Evolutionary conservation across 768 basidiomycete genomes (phyloP).

Genomic region (Termitomyces sp.): DNA sequence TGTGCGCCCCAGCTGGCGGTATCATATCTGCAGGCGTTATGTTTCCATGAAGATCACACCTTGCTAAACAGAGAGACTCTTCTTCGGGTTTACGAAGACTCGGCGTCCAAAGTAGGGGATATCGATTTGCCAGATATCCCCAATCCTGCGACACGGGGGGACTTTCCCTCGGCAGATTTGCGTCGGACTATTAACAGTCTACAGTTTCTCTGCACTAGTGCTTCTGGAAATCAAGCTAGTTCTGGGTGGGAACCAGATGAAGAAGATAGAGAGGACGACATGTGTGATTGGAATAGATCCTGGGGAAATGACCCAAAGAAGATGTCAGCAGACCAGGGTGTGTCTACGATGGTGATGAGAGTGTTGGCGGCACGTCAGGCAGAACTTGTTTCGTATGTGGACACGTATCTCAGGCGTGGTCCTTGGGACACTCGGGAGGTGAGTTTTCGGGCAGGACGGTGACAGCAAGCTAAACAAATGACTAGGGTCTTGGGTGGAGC

Average conservation of each 20-base stretch:
- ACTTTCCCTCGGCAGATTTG: slow-evolving; percentile 50
- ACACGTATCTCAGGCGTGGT: slow-evolving; percentile 46
- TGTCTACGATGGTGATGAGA: no score
- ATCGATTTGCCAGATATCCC: slow-evolving; percentile 35
- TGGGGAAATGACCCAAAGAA: no score
- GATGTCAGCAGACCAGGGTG: slow-evolving; percentile 10
- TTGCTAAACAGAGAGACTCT: slow-evolving; percentile 41
- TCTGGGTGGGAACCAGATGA: slow-evolving; percentile 13
- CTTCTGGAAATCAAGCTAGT: slow-evolving; percentile 9
- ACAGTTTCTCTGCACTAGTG: slow-evolving; percentile 49
- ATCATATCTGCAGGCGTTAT: slow-evolving; percentile 69
- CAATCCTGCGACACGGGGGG: slow-evolving; percentile 15
- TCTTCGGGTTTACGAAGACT: slow-evolving; percentile 41
- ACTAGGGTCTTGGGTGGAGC: slow-evolving; percentile 31
- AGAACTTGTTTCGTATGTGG: slow-evolving; percentile 54
- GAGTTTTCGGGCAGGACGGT: slow-evolving; percentile 9
- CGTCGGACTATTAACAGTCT: slow-evolving; percentile 62
- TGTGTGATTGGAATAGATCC: no score
- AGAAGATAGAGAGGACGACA: slow-evolving; percentile 5
- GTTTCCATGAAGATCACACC: slow-evolving; percentile 50
- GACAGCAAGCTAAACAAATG: not conserved
- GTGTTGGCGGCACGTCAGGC: slow-evolving; percentile 23
- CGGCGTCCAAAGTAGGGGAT: slow-evolving; percentile 24
- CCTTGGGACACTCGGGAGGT: slow-evolving; percentile 40
- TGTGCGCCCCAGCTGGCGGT: slow-evolving; percentile 52